Evolutionary conservation across 352 stramenopile genomes (phyloP).

Genomic region (Elongisporangium undulatum): DNA sequence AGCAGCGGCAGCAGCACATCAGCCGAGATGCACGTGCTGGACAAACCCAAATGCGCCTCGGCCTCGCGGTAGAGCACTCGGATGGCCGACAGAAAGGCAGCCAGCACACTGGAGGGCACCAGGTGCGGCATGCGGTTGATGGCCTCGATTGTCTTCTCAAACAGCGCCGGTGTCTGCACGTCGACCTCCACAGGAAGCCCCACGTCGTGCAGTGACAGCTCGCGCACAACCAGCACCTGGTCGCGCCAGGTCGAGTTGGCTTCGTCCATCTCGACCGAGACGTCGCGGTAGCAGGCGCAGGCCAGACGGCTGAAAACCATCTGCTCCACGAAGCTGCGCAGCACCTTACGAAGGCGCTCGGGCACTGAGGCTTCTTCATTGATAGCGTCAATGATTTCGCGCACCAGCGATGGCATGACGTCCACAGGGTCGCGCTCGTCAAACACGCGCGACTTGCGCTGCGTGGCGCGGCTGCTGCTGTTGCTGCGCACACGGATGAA

Average conservation of each 20-base stretch:
- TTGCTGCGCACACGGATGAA: slow-evolving; percentile 26
- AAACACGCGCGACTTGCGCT: slow-evolving; percentile 27
- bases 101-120: slow-evolving; percentile 61
- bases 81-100: slow-evolving; percentile 55
- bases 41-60: slow-evolving; percentile 31
- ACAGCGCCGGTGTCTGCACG: slow-evolving; percentile 18
- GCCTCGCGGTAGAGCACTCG: slow-evolving; percentile 68
- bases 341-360: slow-evolving; percentile 13
- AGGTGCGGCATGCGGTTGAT: slow-evolving; percentile 72
- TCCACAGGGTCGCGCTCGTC: slow-evolving; percentile 43
- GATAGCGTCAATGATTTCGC: slow-evolving; percentile 56
- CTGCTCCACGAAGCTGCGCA: slow-evolving; percentile 61
- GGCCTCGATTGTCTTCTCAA: slow-evolving; percentile 50
- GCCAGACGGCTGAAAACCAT: slow-evolving; percentile 73
- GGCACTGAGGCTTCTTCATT: slow-evolving; percentile 28
- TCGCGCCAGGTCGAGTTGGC: slow-evolving; percentile 63
- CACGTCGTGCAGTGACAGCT: slow-evolving; percentile 46
- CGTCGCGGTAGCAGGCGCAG: slow-evolving; percentile 52
- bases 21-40: slow-evolving; percentile 57
- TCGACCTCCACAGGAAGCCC: slow-evolving; percentile 41
- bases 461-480: slow-evolving; percentile 13
- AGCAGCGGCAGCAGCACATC: slow-evolving; percentile 75
- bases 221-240: slow-evolving; percentile 33
- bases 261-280: slow-evolving; percentile 57
- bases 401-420: slow-evolving; percentile 68